Conservation (phyloP, 371 early-diverging fungal species). For the Batkoa obscura region DNA sequence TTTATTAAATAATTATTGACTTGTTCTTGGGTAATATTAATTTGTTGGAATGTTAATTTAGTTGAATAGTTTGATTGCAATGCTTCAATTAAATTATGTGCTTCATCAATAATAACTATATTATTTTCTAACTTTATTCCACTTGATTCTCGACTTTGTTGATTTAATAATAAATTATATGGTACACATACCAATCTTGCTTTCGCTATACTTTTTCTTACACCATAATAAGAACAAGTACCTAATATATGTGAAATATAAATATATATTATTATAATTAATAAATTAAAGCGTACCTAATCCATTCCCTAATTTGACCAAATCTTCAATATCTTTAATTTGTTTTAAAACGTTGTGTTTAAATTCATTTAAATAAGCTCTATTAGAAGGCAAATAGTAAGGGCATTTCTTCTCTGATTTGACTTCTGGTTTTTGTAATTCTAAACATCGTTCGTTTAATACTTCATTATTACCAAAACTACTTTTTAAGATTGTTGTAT, state of each 20-base stretch:
- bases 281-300: neutral
- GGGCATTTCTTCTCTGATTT: conserved; percentile 23
- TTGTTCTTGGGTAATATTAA: conserved; percentile 26
- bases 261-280: too few relatives aligned
- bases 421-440: conserved; percentile 17
- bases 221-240: conserved; percentile 85
- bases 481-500: conserved; percentile 27
- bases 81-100: conserved; percentile 69
- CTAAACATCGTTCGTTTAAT: conserved; percentile 63
- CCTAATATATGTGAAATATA: conserved; percentile 8
- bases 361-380: conserved; percentile 23
- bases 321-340: conserved; percentile 66
- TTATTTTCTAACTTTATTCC: conserved; percentile 49
- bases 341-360: conserved; percentile 24
- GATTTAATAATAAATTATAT: conserved; percentile 63
- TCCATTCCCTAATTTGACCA: conserved; percentile 39
- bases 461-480: conserved; percentile 21
- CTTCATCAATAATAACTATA: conserved; percentile 78
- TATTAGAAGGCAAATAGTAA: conserved; percentile 24
- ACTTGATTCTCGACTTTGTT: conserved; percentile 49
- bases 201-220: conserved; percentile 31
- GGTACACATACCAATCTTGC: conserved; percentile 69
- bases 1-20: conserved; percentile 42
- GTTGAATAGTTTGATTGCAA: conserved; percentile 38
- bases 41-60: conserved; percentile 19